These are phyloP conservation scores for Scytalidium sp. DNA, from an alignment of 2,329 filamentous ascomycete genomes.

Conservation along the genomic window DNA sequence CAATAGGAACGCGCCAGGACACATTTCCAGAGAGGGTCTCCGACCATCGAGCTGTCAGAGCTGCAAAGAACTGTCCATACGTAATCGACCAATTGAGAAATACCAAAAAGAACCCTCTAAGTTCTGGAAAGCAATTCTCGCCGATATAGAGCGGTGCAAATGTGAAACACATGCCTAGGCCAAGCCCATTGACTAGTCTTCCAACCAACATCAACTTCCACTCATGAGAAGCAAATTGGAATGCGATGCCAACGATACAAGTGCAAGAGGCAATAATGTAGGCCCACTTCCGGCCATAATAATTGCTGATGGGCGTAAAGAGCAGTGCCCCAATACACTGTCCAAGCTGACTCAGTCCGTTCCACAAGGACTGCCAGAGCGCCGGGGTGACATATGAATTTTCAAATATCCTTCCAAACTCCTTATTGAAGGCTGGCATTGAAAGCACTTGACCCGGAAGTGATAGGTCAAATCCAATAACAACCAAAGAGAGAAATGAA, in stretches of 20 bases:
- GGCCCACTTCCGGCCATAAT: background rate
- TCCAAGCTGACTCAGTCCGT: background rate
- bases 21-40: slow-evolving; percentile 30
- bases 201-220: background rate
- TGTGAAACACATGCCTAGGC: background rate
- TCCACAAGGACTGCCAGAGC: background rate
- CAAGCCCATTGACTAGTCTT: background rate
- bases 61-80: slow-evolving; percentile 18
- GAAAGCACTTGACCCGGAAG: background rate
- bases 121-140: background rate
- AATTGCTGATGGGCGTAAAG: background rate
- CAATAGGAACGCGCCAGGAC: slow-evolving; percentile 44
- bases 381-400: background rate
- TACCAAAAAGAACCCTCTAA: background rate
- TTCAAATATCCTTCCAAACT: background rate
- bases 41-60: slow-evolving; percentile 22
- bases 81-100: slow-evolving; percentile 17
- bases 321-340: background rate
- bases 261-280: background rate
- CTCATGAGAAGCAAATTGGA: background rate
- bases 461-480: background rate
- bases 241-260: background rate
- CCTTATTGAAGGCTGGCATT: background rate
- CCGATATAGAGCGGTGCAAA: background rate
- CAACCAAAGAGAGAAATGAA: background rate